A percentile compares a stretch with the other conserved stretches of the same genome.
Conservation (phyloP, 768 basidiomycete genomes). For the Grammothele lineata region DNA sequence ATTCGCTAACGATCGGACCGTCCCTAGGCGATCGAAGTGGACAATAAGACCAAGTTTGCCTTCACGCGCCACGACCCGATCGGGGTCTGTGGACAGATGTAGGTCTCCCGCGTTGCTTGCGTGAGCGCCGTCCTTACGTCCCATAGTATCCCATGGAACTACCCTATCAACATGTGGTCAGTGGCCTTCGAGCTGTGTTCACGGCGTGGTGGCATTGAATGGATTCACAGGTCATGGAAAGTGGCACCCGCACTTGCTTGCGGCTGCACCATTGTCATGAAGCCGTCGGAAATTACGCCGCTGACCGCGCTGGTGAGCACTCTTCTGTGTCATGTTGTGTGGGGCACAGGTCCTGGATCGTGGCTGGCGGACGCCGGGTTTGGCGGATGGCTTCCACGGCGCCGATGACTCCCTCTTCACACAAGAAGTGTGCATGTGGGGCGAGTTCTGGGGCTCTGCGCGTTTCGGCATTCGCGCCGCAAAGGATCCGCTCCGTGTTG, state of each 20-base stretch:
- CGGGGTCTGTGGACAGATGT: constrained; percentile 95
- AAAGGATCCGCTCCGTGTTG: no score
- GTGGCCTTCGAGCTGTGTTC: constrained; percentile 13
- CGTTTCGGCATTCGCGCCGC: no score
- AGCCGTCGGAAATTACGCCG: constrained; percentile 86
- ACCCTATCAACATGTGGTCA: constrained; percentile 83
- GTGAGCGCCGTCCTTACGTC: constrained; percentile 1
- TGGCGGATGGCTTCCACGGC: no score
- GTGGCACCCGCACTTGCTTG: constrained; percentile 88
- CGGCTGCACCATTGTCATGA: constrained; percentile 94
- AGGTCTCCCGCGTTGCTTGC: no score
- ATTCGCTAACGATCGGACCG: not conserved
- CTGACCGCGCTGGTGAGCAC: constrained; percentile 67
- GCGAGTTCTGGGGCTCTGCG: no score
- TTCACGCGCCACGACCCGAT: constrained; percentile 89
- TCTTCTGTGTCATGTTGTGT: no score
- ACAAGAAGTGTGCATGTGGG: no score
- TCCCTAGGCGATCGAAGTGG: constrained; percentile 68
- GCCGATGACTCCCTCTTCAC: no score
- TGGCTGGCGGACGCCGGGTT: no score
- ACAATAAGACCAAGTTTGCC: constrained; percentile 75
- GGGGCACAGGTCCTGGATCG: no score
- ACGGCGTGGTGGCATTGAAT: not conserved
- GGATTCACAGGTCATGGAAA: constrained; percentile 70
- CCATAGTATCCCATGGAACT: constrained; percentile 87